Evolutionary conservation across 768 basidiomycete species (phyloP), one percentile per base, ranked within the genome.

Genomic region (Podaxis sp.): DNA sequence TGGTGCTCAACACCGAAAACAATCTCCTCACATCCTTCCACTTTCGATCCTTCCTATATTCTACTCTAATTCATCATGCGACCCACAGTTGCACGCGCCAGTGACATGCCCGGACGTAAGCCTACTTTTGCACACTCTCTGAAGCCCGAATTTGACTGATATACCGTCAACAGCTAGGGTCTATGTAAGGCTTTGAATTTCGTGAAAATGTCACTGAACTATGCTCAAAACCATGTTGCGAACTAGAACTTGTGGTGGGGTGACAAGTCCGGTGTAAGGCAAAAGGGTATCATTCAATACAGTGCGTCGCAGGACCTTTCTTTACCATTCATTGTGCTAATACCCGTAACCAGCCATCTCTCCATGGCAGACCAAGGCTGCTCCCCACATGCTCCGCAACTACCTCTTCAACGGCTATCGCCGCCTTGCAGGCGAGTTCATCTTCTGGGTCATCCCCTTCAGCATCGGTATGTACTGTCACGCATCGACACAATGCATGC

Each of bases 241-340:
- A 50, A 59, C 35, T 70, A 95, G 92, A 89, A 81, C 74, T 78
- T 87, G 55, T 97, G 94, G 94, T 97, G 94, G 93, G 94, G 93
- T 76, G 87, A 90, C 75, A 76, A 75, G 63, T 77, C 80, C 65
- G 82, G 83, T 62, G 77, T 81, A 47, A 79, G 79, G 66, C 87
- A 85, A 71, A 92, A 82, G 75, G 93, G 94, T 55, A 80, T 95
- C 61, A 77, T 83, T 54, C 76, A 80, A 68, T 97, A 96, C 81
- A 82, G 95, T 96, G 69, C 77, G 92, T 21, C 84, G 16, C 7
- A 42, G 47, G 52, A 38, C 48, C 25, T 27, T 50, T 37, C 10
- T 42, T 47, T 46, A 37, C 37, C 38, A 46, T 42, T 61, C 23
- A 46, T 27, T 46, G n/a, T 61, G 48, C 25, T 44, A 35, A 52